Conservation (phyloP, 768 basidiomycete species). For the Auriscalpium microsporum region DNA sequence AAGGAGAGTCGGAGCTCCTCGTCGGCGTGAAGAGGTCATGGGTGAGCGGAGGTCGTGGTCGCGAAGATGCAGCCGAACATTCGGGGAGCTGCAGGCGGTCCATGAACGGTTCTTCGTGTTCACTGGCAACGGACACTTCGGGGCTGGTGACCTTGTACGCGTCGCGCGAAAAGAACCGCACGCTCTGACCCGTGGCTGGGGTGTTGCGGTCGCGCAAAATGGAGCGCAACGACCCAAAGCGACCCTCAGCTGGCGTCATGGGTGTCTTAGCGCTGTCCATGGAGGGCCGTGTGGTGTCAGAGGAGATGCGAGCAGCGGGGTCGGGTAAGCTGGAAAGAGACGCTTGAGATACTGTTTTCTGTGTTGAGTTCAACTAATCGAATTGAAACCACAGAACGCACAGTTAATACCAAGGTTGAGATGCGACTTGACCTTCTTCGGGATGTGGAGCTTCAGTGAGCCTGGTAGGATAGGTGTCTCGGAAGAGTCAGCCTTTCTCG, state of each 20-base stretch:
- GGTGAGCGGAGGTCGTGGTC: slow-evolving; percentile 7
- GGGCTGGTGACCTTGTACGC: slow-evolving; percentile 59
- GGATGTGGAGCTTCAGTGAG: slow-evolving; percentile 8
- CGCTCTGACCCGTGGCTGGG: slow-evolving; percentile 71
- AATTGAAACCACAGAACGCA: too few relatives aligned
- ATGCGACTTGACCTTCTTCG: slow-evolving; percentile 16
- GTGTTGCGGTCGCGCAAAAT: slow-evolving; percentile 66
- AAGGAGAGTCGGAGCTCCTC: slow-evolving; percentile 12
- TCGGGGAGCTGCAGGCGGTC: slow-evolving; percentile 20
- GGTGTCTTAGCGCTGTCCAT: slow-evolving; percentile 15
- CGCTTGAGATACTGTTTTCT: slow-evolving; percentile 5
- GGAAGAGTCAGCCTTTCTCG: slow-evolving; percentile 9
- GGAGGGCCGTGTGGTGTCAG: slow-evolving; percentile 20
- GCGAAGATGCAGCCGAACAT: slow-evolving; percentile 20
- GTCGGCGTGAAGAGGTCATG: slow-evolving; percentile 12
- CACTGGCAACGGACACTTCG: slow-evolving; percentile 44
- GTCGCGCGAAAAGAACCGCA: slow-evolving; percentile 68
- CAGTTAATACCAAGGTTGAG: slow-evolving; percentile 9
- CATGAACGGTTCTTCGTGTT: slow-evolving; percentile 22
- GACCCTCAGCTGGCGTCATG: slow-evolving; percentile 25
- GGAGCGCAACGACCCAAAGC: slow-evolving; percentile 53
- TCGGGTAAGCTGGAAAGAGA: slow-evolving; percentile 21
- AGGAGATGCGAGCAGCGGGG: slow-evolving; percentile 17
- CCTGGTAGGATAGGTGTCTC: slow-evolving; percentile 10
- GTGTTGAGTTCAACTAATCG: neutral